Base-by-base conservation (phyloP, 441 rosid species). In the Eutrema salsugineum region DNA sequence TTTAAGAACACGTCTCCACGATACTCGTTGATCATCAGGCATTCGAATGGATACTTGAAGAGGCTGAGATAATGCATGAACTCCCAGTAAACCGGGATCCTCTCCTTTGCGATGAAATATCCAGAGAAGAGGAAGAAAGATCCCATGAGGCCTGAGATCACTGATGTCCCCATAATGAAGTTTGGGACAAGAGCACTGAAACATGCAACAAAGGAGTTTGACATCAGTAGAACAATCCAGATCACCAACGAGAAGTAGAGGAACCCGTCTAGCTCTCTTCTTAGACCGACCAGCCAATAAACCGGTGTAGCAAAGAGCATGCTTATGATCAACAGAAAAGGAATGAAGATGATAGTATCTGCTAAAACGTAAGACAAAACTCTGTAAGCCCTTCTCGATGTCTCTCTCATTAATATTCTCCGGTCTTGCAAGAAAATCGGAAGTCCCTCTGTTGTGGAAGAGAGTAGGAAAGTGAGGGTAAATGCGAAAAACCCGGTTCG, bases 51-150 rank as follows among this genome's bases (percentile, higher is more conserved):
- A 81, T 91, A 93, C 87, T 93, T 93, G 67, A 93, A 91, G 72
- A 93, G 73, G 53, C 96, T 91, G 79, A 91, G 72, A 46, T 91
- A 89, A 68, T 93, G 91, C 97, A 93, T 91, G 74, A 88, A 93
- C 73, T 79, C 83, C 98, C 97, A 91, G 83, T 91, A 89, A 20
- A 61, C 78, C 2, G 97, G 97, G 42, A 91, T 88, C 33, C 81
- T 80, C 1, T 86, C 84, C 71, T 89, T 78, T 0, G 89, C 66
- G 28, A 89, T 89, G 69, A 93, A 93, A 47, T 89, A 93, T 3
- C 98, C 98, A 1, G 94, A 91, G 32, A 93, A 93, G 11, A 93
- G 89, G 74, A 93, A 91, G 86, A 93, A 93, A 28, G 97, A 93
- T 47, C 96, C 97, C 91, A 93, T 88, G 11, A 93, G 80, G 14